Percentiles rank a stretch among this genome's conserved stretches.
Conservation (phyloP, 169 alveolate species). For the Perkinsus chesapeaki region DNA sequence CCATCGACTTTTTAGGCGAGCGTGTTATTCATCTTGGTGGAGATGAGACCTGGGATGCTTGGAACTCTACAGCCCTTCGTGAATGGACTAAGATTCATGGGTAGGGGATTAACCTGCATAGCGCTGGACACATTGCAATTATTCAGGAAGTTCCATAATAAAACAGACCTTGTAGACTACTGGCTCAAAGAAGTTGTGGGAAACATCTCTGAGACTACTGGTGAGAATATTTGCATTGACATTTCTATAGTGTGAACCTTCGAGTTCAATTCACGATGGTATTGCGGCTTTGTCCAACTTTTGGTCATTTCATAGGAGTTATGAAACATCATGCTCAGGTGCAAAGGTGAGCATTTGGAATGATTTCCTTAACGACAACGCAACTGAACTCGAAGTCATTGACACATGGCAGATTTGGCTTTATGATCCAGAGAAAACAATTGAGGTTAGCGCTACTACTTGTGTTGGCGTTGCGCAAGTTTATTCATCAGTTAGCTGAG, state of each 20-base stretch:
- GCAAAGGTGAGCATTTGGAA: background rate
- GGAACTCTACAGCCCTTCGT: background rate
- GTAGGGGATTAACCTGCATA: background rate
- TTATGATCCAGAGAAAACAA: background rate
- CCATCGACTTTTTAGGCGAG: background rate
- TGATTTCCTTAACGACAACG: background rate
- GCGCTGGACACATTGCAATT: background rate
- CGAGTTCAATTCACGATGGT: too few relatives aligned
- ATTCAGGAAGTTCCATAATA: background rate
- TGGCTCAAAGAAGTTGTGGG: background rate
- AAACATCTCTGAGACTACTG: background rate
- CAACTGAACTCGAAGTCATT: background rate
- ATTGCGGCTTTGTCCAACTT: too few relatives aligned
- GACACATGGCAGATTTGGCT: background rate
- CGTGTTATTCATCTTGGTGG: background rate
- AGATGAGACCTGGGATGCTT: background rate
- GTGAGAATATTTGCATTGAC: background rate
- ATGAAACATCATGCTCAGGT: too few relatives aligned
- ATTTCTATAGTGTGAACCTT: background rate
- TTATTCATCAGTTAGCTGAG: background rate
- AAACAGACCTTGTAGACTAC: background rate
- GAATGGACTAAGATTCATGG: background rate
- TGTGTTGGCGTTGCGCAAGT: background rate
- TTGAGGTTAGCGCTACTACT: background rate
- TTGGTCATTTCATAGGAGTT: too few relatives aligned